Evolutionary conservation across 345 rosid genomes (phyloP).

Genomic region (Trapa incisa): DNA sequence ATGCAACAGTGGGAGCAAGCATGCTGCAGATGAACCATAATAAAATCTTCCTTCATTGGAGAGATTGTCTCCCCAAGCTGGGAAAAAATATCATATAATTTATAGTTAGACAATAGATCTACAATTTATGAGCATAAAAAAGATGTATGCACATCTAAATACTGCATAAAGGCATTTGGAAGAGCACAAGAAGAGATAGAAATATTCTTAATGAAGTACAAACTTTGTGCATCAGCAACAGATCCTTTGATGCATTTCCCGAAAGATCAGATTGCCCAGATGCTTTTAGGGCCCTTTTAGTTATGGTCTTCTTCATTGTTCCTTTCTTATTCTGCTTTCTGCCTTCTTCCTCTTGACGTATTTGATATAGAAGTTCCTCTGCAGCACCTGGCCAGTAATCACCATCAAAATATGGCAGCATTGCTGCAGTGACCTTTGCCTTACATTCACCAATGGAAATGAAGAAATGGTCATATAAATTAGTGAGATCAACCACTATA

Average conservation of each 20-base stretch:
- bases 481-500: constrained; percentile 71
- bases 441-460: constrained; percentile 69
- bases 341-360: constrained; percentile 92
- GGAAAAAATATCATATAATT: constrained; percentile 8
- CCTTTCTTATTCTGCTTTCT: constrained; percentile 86
- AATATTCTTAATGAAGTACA: constrained; percentile 8
- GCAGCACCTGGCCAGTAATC: constrained; percentile 99
- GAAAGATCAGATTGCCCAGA: constrained; percentile 91
- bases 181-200: neutral
- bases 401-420: constrained; percentile 98
- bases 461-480: constrained; percentile 88
- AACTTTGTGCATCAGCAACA: constrained; percentile 93
- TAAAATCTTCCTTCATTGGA: constrained; percentile 99
- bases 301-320: constrained; percentile 62
- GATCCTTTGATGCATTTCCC: constrained; percentile 81
- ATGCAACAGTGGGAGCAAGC: constrained; percentile 81
- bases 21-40: constrained; percentile 97
- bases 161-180: neutral
- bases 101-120: neutral
- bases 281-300: constrained; percentile 95
- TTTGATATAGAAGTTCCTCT: constrained; percentile 80
- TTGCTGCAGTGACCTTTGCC: constrained; percentile 93
- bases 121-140: neutral
- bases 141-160: neutral
- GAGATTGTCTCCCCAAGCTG: constrained; percentile 98